These are phyloP conservation scores for Didymella exigua DNA, from an alignment of 2,329 filamentous ascomycete species.

Conservation along the genomic window DNA sequence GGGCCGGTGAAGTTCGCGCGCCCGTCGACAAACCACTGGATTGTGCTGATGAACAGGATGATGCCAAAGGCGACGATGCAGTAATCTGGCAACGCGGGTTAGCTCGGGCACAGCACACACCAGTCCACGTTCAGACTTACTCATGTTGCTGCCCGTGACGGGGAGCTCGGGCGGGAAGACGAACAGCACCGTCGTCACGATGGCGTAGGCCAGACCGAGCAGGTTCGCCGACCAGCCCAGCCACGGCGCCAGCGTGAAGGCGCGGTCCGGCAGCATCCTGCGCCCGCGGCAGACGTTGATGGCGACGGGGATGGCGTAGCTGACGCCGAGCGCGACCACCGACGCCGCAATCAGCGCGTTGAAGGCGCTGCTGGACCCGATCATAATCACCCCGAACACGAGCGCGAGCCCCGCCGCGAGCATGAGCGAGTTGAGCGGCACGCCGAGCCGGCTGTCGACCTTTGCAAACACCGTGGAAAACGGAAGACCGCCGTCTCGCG, in stretches of 20 bases:
- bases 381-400: slow-evolving; percentile 72
- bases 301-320: slow-evolving; percentile 74
- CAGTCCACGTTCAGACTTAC: slow-evolving; percentile 47
- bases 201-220: slow-evolving; percentile 67
- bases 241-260: slow-evolving; percentile 61
- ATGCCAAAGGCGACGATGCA: slow-evolving; percentile 64
- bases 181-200: slow-evolving; percentile 76
- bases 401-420: slow-evolving; percentile 66
- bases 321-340: slow-evolving; percentile 73
- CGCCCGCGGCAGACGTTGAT: slow-evolving; percentile 72
- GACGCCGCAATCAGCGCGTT: slow-evolving; percentile 74
- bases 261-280: slow-evolving; percentile 64
- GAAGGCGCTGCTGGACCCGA: slow-evolving; percentile 71
- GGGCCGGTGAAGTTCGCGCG: slow-evolving; percentile 65
- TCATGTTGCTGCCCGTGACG: slow-evolving; percentile 72
- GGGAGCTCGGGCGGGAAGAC: slow-evolving; percentile 73
- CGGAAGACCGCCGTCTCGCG: slow-evolving; percentile 69
- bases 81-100: slow-evolving; percentile 50
- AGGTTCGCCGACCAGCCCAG: slow-evolving; percentile 66
- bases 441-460: slow-evolving; percentile 65
- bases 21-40: slow-evolving; percentile 67
- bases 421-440: slow-evolving; percentile 70
- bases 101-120: slow-evolving; percentile 7
- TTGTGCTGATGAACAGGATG: slow-evolving; percentile 61
- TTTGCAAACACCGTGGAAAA: slow-evolving; percentile 64